Conservation (phyloP, 257 asterid species). For the Scutellaria barbata region DNA sequence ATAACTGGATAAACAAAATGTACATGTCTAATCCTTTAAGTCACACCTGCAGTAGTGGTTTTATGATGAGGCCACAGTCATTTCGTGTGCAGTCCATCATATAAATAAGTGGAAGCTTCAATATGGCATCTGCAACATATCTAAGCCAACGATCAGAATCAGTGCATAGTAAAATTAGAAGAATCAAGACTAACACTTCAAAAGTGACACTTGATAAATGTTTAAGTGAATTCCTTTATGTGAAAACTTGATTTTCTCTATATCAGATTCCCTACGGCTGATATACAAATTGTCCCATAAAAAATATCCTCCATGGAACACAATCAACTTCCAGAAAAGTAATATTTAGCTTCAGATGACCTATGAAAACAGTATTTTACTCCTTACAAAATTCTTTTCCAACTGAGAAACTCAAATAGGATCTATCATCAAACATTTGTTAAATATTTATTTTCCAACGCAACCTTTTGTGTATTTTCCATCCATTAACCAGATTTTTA, state of each 20-base stretch:
- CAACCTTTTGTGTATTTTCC: not conserved
- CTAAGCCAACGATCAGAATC: slow-evolving; percentile 56
- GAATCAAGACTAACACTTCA: slow-evolving; percentile 17
- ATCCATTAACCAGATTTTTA: slow-evolving; percentile 12
- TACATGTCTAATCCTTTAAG: slow-evolving; percentile 7
- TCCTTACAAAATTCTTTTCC: not conserved
- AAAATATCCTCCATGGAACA: not conserved
- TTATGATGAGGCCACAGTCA: slow-evolving; percentile 77
- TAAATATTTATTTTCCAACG: not conserved
- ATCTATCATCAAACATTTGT: slow-evolving; percentile 1
- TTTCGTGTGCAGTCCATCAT: slow-evolving; percentile 90
- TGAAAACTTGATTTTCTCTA: slow-evolving; percentile 10
- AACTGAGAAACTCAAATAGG: not conserved
- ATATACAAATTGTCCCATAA: not conserved
- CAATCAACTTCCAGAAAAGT: too few species aligned
- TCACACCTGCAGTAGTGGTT: slow-evolving; percentile 69
- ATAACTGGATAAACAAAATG: slow-evolving; percentile 20
- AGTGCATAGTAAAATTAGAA: slow-evolving; percentile 32
- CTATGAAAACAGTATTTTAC: slow-evolving; percentile 4
- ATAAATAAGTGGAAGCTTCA: slow-evolving; percentile 79
- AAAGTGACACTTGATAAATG: slow-evolving; percentile 6
- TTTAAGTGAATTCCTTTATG: not conserved
- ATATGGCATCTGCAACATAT: slow-evolving; percentile 58
- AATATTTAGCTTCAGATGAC: slow-evolving; percentile 1
- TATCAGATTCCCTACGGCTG: slow-evolving; percentile 2